These are phyloP conservation scores for Yarrowia porcina DNA, from an alignment of 805 yeast species.

Conservation along the genomic window DNA sequence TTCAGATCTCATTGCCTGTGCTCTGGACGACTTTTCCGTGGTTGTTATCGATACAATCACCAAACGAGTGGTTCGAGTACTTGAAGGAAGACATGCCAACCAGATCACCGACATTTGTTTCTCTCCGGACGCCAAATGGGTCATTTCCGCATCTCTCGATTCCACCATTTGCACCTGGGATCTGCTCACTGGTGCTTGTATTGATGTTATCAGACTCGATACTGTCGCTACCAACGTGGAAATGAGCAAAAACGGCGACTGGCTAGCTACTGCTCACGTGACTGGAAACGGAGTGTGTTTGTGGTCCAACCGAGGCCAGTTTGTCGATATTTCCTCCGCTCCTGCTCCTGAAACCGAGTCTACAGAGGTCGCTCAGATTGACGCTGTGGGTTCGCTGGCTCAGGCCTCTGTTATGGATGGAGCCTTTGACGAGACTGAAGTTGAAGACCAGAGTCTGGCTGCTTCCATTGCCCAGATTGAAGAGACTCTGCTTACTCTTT, in stretches of 20 bases:
- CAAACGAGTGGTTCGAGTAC: constrained; percentile 75
- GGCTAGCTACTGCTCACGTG: constrained; percentile 89
- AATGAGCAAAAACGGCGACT: constrained; percentile 84
- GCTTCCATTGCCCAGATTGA: constrained; percentile 57
- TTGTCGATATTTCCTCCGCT: constrained; percentile 67
- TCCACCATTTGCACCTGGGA: constrained; percentile 95
- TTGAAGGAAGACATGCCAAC: constrained; percentile 79
- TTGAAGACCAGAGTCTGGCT: constrained; percentile 37
- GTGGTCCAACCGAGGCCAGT: constrained; percentile 91
- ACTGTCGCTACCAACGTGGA: constrained; percentile 77
- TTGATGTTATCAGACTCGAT: constrained; percentile 79
- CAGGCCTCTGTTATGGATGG: constrained; percentile 42
- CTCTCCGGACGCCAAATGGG: constrained; percentile 94
- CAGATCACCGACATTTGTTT: constrained; percentile 85
- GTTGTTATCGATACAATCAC: constrained; percentile 80
- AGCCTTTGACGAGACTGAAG: constrained; percentile 52
- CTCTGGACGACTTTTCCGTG: constrained; percentile 81
- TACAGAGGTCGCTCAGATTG: constrained; percentile 44
- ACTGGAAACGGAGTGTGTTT: constrained; percentile 82
- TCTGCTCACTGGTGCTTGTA: constrained; percentile 93
- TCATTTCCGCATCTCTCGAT: constrained; percentile 78
- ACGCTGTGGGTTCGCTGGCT: constrained; percentile 6
- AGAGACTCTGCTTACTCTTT: constrained; percentile 62
- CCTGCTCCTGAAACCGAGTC: constrained; percentile 64
- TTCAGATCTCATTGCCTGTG: constrained; percentile 80